Conservation (phyloP, 2,329 filamentous ascomycete species). For the Domatiomyces catenatus region DNA sequence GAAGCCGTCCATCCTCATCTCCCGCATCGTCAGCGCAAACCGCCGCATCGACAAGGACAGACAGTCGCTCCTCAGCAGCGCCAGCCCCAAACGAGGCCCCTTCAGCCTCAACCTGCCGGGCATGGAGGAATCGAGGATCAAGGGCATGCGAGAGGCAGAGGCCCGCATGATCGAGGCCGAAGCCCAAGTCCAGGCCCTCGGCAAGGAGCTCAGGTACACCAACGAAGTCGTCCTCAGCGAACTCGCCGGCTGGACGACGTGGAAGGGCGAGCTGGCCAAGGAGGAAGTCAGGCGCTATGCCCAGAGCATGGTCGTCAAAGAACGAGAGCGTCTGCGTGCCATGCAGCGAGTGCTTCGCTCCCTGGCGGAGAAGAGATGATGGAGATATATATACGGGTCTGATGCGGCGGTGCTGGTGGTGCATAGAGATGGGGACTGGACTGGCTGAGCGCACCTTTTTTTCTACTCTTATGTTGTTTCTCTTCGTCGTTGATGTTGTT, state of each 20-base stretch:
- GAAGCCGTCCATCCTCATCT: slow-evolving; percentile 63
- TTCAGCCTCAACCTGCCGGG: slow-evolving; percentile 33
- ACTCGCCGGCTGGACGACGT: slow-evolving; percentile 83
- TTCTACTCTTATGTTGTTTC: too few species aligned
- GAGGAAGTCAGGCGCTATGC: slow-evolving; percentile 63
- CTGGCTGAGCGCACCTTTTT: not conserved
- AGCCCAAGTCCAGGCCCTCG: slow-evolving; percentile 56
- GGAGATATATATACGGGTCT: not conserved
- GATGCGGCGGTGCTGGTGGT: too few species aligned
- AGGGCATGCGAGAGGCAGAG: slow-evolving; percentile 69
- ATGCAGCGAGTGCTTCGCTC: slow-evolving; percentile 51
- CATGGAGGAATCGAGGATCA: slow-evolving; percentile 72
- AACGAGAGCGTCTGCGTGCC: slow-evolving; percentile 62
- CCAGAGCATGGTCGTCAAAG: slow-evolving; percentile 60
- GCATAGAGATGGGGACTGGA: not conserved
- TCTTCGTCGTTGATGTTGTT: too few species aligned
- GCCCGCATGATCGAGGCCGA: slow-evolving; percentile 58
- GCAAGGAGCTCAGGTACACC: slow-evolving; percentile 72
- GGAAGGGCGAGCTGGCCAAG: slow-evolving; percentile 62
- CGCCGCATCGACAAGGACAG: slow-evolving; percentile 65
- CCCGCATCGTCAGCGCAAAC: slow-evolving; percentile 56
- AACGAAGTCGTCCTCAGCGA: slow-evolving; percentile 87
- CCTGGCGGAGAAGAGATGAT: not conserved
- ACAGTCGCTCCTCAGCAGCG: slow-evolving; percentile 53
- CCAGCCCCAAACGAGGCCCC: slow-evolving; percentile 26